Evolutionary conservation across 306 rosid species (phyloP).

Genomic region (Lagenaria siceraria): DNA sequence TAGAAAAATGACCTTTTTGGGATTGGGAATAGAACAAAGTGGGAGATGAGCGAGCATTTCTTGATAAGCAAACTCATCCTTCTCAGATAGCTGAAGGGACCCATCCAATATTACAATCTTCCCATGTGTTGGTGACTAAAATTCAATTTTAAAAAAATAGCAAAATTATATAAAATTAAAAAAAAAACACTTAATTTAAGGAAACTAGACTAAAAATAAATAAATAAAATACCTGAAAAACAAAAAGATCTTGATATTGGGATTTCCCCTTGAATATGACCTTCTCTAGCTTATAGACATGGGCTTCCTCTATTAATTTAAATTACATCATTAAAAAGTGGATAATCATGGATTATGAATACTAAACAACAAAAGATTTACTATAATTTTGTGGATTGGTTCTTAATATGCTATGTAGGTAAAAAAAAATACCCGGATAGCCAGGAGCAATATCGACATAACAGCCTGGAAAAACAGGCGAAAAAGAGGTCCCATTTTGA

Average conservation of each 20-base stretch:
- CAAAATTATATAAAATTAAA: background rate
- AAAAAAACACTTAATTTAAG: background rate
- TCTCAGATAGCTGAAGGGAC: constrained; percentile 30
- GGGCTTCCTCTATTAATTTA: constrained; percentile 20
- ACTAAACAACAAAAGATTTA: background rate
- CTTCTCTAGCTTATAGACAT: constrained; percentile 21
- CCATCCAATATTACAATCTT: constrained; percentile 37
- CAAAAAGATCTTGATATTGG: constrained; percentile 25
- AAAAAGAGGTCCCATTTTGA: background rate
- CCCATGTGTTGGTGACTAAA: constrained; percentile 24
- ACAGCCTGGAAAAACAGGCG: background rate
- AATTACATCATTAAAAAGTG: background rate
- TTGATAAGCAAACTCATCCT: constrained; percentile 41
- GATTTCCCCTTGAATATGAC: constrained; percentile 26
- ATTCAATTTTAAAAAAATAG: background rate
- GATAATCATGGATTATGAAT: background rate
- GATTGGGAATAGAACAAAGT: constrained; percentile 20
- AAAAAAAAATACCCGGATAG: background rate
- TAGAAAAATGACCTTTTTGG: background rate
- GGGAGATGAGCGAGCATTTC: constrained; percentile 43
- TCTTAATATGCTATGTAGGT: too few relatives aligned
- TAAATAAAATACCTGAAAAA: constrained; percentile 21
- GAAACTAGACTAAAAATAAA: background rate
- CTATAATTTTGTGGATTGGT: too few relatives aligned
- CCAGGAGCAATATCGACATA: background rate